Evolutionary conservation across 345 rosid species (phyloP).

Genomic region (Brassica juncea): DNA sequence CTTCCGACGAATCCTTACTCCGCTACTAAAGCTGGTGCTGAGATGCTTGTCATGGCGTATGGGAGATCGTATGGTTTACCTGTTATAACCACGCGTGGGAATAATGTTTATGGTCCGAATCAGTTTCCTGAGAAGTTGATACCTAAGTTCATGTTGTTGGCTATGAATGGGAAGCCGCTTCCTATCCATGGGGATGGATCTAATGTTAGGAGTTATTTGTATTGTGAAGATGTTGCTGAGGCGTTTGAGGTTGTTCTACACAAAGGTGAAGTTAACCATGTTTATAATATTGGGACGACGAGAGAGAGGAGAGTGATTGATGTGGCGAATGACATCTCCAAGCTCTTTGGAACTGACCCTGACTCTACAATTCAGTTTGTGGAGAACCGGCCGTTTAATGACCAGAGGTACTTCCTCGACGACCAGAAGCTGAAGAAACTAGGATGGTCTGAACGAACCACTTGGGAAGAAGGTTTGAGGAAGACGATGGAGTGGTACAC

Average conservation of each 20-base stretch:
- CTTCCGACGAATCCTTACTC: slow-evolving; percentile 91
- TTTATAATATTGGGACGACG: slow-evolving; percentile 82
- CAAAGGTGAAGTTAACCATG: slow-evolving; percentile 90
- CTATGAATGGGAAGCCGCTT: slow-evolving; percentile 57
- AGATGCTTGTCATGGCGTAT: slow-evolving; percentile 96
- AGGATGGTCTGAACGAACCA: slow-evolving; percentile 81
- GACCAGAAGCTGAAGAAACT: slow-evolving; percentile 76
- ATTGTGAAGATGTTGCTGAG: slow-evolving; percentile 92
- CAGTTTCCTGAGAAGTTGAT: slow-evolving; percentile 89
- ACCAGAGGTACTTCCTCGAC: slow-evolving; percentile 90
- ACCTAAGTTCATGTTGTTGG: slow-evolving; percentile 82
- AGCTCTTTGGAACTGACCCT: slow-evolving; percentile 66
- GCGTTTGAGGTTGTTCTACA: slow-evolving; percentile 87
- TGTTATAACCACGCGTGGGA: slow-evolving; percentile 53
- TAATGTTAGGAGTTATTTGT: slow-evolving; percentile 80
- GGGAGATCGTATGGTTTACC: slow-evolving; percentile 86
- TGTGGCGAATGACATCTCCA: slow-evolving; percentile 77
- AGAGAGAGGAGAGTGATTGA: slow-evolving; percentile 89
- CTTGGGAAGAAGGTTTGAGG: slow-evolving; percentile 83
- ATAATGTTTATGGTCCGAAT: slow-evolving; percentile 78
- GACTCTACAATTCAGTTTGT: slow-evolving; percentile 70
- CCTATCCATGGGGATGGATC: slow-evolving; percentile 92
- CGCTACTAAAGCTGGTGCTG: slow-evolving; percentile 88
- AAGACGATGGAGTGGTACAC: slow-evolving; percentile 85
- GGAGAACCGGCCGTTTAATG: slow-evolving; percentile 85